Percentiles rank a stretch among this genome's conserved stretches.
These are phyloP conservation scores for Amphibolis antarctica DNA, from an alignment of 106 monocot species.

Conservation along the genomic window DNA sequence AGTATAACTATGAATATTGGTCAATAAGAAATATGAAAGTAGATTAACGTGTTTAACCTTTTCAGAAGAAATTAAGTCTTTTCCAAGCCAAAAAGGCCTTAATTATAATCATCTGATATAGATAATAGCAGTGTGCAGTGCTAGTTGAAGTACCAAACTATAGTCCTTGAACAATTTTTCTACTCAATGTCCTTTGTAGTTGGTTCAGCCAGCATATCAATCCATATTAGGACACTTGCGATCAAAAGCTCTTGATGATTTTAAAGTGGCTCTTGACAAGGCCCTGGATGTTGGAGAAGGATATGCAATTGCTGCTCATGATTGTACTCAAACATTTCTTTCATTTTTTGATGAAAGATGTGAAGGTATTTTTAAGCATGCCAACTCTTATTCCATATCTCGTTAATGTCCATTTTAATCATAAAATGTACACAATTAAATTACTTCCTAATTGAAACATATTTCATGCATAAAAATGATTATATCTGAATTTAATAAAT, in stretches of 20 bases:
- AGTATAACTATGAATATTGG: too few relatives aligned
- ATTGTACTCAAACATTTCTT: constrained; percentile 45
- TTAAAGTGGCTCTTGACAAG: constrained; percentile 65
- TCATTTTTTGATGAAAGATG: constrained; percentile 64
- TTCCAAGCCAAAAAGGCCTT: background rate
- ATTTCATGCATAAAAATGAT: too few relatives aligned
- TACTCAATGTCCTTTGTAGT: constrained; percentile 18
- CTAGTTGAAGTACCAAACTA: background rate
- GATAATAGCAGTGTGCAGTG: background rate
- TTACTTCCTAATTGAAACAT: too few relatives aligned
- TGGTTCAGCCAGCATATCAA: constrained; percentile 74
- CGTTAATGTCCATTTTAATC: too few relatives aligned
- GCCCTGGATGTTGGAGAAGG: constrained; percentile 58
- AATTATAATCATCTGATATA: background rate
- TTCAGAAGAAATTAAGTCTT: too few relatives aligned
- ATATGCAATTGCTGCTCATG: constrained; percentile 64
- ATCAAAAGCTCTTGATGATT: constrained; percentile 54
- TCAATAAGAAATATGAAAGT: too few relatives aligned
- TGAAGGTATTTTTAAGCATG: constrained; percentile 38
- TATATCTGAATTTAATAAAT: too few relatives aligned
- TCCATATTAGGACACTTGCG: constrained; percentile 64
- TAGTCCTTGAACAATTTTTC: background rate
- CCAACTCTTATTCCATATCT: too few relatives aligned
- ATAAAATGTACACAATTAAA: too few relatives aligned
- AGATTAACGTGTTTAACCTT: too few relatives aligned